Evolutionary conservation across 106 monocot species (phyloP).

Genomic region (Hemerocallis citrina): DNA sequence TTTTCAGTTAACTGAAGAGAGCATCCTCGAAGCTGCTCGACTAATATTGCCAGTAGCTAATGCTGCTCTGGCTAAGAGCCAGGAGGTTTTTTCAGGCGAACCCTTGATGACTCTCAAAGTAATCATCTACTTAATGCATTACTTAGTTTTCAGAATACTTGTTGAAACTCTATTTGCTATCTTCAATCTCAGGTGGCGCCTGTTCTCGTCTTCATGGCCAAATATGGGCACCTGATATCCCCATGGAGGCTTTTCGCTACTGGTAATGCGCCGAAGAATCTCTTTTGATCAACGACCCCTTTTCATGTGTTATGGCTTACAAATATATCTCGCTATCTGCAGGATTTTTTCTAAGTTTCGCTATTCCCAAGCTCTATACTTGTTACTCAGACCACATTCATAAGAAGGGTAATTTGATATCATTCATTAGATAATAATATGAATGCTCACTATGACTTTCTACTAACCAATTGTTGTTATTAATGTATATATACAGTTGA

Average conservation of each 20-base stretch:
- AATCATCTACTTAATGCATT: too few species aligned
- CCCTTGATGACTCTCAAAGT: slow-evolving; percentile 89
- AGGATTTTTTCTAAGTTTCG: slow-evolving; percentile 60
- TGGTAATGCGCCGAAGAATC: too few species aligned
- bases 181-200: slow-evolving; percentile 15
- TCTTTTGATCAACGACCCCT: too few species aligned
- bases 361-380: slow-evolving; percentile 45
- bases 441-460: not conserved
- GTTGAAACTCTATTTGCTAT: not conserved
- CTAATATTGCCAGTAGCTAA: slow-evolving; percentile 53
- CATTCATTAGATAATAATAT: not conserved
- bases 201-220: slow-evolving; percentile 16
- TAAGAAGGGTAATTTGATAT: slow-evolving; percentile 27
- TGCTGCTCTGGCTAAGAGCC: slow-evolving; percentile 36
- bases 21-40: slow-evolving; percentile 35
- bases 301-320: not conserved
- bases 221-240: slow-evolving; percentile 13
- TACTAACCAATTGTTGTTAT: not conserved
- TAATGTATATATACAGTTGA: slow-evolving; percentile 53
- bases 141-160: too few species aligned
- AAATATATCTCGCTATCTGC: not conserved
- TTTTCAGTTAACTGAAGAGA: slow-evolving; percentile 52
- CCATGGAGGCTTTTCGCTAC: slow-evolving; percentile 13
- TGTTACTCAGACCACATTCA: slow-evolving; percentile 29
- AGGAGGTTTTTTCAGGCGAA: slow-evolving; percentile 73